Percentiles rank a stretch among this genome's conserved stretches.
Evolutionary conservation across 352 stramenopile species (phyloP).

Genomic region (Plasmopara halstedii): DNA sequence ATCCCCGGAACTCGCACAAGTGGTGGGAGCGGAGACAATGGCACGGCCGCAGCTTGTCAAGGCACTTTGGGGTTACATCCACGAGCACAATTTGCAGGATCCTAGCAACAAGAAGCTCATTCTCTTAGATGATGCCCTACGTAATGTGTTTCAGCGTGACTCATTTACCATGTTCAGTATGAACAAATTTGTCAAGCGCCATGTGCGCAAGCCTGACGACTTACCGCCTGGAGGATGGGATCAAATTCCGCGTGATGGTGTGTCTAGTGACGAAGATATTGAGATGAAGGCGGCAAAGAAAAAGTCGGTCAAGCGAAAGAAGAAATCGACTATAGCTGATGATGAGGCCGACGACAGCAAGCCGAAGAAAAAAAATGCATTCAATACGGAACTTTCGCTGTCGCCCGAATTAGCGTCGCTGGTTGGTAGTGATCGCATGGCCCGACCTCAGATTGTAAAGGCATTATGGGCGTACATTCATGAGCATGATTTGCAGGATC

Average conservation of each 20-base stretch:
- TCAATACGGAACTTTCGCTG: slow-evolving; percentile 68
- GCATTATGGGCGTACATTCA: slow-evolving; percentile 95
- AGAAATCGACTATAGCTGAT: slow-evolving; percentile 33
- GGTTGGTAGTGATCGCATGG: slow-evolving; percentile 72
- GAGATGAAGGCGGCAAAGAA: slow-evolving; percentile 56
- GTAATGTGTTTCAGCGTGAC: slow-evolving; percentile 69
- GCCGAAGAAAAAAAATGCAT: slow-evolving; percentile 51
- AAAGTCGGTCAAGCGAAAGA: slow-evolving; percentile 46
- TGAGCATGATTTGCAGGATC: slow-evolving; percentile 92
- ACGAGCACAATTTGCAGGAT: slow-evolving; percentile 92
- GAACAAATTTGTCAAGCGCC: slow-evolving; percentile 86
- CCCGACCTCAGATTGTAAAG: slow-evolving; percentile 91
- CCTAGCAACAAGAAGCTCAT: slow-evolving; percentile 92
- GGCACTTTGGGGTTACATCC: slow-evolving; percentile 95
- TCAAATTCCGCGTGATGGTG: slow-evolving; percentile 66
- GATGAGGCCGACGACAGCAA: slow-evolving; percentile 44
- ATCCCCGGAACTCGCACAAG: slow-evolving; percentile 64
- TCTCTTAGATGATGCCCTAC: slow-evolving; percentile 82
- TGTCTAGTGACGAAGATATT: slow-evolving; percentile 76
- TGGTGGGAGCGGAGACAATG: slow-evolving; percentile 83
- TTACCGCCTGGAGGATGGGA: slow-evolving; percentile 57
- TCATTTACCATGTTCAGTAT: slow-evolving; percentile 86
- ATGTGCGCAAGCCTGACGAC: slow-evolving; percentile 69
- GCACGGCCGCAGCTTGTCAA: slow-evolving; percentile 92
- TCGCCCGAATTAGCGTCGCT: slow-evolving; percentile 74